Percentiles rank a stretch among this genome's conserved stretches.
phyloP scores from a whole-genome alignment of 176 grass and related monocot species.

The Phoenix roebelenii region DNA sequence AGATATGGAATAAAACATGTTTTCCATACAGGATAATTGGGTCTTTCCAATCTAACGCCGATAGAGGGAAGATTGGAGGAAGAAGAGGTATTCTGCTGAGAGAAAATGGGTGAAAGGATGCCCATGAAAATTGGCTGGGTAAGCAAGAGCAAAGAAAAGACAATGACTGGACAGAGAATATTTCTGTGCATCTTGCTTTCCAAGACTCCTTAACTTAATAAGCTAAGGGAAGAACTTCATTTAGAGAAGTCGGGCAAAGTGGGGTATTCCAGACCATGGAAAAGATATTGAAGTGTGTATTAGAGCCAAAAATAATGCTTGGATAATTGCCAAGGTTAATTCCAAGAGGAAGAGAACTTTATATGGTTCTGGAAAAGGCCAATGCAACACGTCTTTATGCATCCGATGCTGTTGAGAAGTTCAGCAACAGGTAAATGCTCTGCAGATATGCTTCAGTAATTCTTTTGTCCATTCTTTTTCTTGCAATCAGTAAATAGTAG shows the following conservation, averaged over 20 bases:
- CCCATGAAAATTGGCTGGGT: too few relatives aligned
- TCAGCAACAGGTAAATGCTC: constrained; percentile 63
- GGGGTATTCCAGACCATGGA: constrained; percentile 43
- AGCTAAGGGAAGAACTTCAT: constrained; percentile 70
- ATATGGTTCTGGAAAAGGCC: constrained; percentile 80
- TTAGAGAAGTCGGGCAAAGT: constrained; percentile 55
- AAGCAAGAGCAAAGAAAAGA: too few relatives aligned
- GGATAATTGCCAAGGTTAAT: constrained; percentile 80
- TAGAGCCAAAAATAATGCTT: constrained; percentile 72
- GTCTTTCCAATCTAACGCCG: too few relatives aligned
- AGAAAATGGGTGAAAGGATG: too few relatives aligned
- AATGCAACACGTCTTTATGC: constrained; percentile 87
- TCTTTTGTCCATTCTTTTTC: neutral
- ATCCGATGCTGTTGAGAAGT: constrained; percentile 82
- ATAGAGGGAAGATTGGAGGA: too few relatives aligned
- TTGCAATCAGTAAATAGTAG: neutral
- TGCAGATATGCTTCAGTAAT: too few relatives aligned
- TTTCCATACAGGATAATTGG: too few relatives aligned
- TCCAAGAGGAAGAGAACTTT: constrained; percentile 64
- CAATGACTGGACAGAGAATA: too few relatives aligned
- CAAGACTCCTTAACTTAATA: constrained; percentile 77
- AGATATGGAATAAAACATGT: too few relatives aligned
- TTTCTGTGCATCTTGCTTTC: neutral
- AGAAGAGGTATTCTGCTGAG: too few relatives aligned
- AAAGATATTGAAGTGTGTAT: constrained; percentile 76